Base-by-base conservation (phyloP, 768 basidiomycete genomes). In the Rubroboletus pulcherrimus region DNA sequence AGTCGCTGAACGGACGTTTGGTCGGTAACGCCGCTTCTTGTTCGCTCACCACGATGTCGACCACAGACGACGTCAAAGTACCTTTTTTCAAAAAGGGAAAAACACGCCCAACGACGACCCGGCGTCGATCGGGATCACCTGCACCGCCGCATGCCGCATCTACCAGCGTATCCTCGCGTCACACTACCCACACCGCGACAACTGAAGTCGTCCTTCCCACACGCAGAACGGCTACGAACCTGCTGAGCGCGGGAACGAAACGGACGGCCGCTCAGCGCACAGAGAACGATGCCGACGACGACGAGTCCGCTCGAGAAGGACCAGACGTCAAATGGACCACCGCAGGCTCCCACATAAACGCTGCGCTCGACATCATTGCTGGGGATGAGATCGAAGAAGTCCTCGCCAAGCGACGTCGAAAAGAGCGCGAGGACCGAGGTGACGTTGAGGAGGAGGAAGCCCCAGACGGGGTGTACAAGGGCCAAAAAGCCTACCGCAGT, bases 21-120 rank as follows among this genome's bases (percentile, higher is more conserved):
- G 24, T 10, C 12, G 19, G n/a, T 24, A 2, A 17, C 7, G 7
- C 17, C 8, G 17, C 40, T 45, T 19, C 26, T 51, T 47, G 35
- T 12, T 24, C 19, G 45, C 10, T 40, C 40, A 53, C 54, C 51
- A 64, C 55, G 24, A 76, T 75, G 71, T 67, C 71, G 63, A 59
- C 72, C 46, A 47, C 59, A 26, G 66, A 70, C 49, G 58, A 72
- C 49, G 64, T 80, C 14, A 82, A 78, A 45, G 91, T 96, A 0
- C 86, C 91, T 4, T 94, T 97, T 74, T 92, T 96, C 75, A 96
- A 89, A 75, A 91, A 87, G 67, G 86, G 88, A 39, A 88, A 86
- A 62, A 79, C 85, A 4, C 81, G 93, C 1, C 93, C 93, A 2
- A 78, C 84, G 4, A 89, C 89, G 0, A 71, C 80, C 3, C 82